These are phyloP conservation scores for Diospyros kaki DNA, from an alignment of 148 eudicot species.

Conservation along the genomic window DNA sequence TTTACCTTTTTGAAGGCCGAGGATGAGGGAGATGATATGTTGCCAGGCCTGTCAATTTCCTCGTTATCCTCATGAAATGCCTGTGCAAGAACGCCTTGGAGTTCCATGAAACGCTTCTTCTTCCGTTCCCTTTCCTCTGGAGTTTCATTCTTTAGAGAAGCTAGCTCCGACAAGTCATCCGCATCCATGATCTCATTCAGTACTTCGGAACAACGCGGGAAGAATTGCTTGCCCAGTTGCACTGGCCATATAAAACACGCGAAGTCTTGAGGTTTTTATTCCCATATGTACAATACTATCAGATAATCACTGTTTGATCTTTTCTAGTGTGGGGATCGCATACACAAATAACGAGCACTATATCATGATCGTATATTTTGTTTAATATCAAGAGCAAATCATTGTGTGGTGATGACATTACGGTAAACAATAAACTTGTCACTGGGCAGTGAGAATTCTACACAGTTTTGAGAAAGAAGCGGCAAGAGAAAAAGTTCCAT, in stretches of 20 bases:
- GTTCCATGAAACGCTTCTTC: constrained; percentile 52
- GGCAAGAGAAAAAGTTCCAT: too few relatives aligned
- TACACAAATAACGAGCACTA: too few relatives aligned
- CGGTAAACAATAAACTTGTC: too few relatives aligned
- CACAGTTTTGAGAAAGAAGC: too few relatives aligned
- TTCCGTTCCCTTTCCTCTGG: constrained; percentile 58
- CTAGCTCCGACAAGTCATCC: constrained; percentile 61
- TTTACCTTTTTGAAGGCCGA: constrained; percentile 30
- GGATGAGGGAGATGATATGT: constrained; percentile 56
- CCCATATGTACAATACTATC: too few relatives aligned
- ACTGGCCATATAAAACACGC: constrained; percentile 32
- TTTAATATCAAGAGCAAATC: too few relatives aligned
- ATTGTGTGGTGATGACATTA: too few relatives aligned
- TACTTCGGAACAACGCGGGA: constrained; percentile 86
- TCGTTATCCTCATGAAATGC: constrained; percentile 72
- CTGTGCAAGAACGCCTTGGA: constrained; percentile 56
- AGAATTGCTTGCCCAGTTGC: constrained; percentile 83
- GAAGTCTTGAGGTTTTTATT: too few relatives aligned
- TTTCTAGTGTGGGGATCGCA: too few relatives aligned
- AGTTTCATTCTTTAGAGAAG: constrained; percentile 37
- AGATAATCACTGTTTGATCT: too few relatives aligned
- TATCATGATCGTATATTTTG: too few relatives aligned
- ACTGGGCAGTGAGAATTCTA: too few relatives aligned
- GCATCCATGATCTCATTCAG: constrained; percentile 72
- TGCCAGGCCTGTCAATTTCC: constrained; percentile 32